These are phyloP conservation scores for Pichia paraexigua DNA, from an alignment of 805 yeast species.

Conservation along the genomic window DNA sequence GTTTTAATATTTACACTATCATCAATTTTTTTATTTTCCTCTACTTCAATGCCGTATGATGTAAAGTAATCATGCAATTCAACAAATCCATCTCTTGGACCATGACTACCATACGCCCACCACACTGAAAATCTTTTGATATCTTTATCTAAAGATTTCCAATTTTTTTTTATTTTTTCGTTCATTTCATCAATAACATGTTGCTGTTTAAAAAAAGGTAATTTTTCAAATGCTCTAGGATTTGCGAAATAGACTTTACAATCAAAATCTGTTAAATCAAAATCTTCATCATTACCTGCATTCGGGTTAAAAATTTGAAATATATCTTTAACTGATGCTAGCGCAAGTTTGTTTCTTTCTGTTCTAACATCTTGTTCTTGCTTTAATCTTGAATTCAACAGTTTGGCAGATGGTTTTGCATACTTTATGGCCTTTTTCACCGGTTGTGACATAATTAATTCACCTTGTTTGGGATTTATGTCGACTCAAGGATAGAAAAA, in stretches of 20 bases:
- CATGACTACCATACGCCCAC: constrained; percentile 64
- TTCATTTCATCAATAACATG: constrained; percentile 43
- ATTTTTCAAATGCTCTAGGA: constrained; percentile 22
- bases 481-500: too few relatives aligned
- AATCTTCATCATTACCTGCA: constrained; percentile 26
- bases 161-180: constrained; percentile 38
- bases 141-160: constrained; percentile 43
- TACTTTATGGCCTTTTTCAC: constrained; percentile 4
- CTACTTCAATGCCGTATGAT: constrained; percentile 4
- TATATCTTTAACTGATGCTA: constrained; percentile 34
- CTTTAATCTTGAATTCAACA: constrained; percentile 16
- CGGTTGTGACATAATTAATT: constrained; percentile 1
- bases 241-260: constrained; percentile 26
- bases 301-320: constrained; percentile 26
- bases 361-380: constrained; percentile 24
- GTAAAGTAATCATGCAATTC: constrained; percentile 34
- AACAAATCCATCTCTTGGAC: constrained; percentile 52
- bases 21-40: not conserved
- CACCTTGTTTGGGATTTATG: not conserved
- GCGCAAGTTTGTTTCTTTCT: constrained; percentile 30
- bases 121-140: constrained; percentile 52
- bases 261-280: constrained; percentile 27
- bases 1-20: not conserved
- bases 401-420: constrained; percentile 19
- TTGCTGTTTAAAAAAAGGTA: constrained; percentile 49